Evolutionary conservation across 176 grass and related monocot genomes (phyloP).

Genomic region (Cenchrus purpureus): DNA sequence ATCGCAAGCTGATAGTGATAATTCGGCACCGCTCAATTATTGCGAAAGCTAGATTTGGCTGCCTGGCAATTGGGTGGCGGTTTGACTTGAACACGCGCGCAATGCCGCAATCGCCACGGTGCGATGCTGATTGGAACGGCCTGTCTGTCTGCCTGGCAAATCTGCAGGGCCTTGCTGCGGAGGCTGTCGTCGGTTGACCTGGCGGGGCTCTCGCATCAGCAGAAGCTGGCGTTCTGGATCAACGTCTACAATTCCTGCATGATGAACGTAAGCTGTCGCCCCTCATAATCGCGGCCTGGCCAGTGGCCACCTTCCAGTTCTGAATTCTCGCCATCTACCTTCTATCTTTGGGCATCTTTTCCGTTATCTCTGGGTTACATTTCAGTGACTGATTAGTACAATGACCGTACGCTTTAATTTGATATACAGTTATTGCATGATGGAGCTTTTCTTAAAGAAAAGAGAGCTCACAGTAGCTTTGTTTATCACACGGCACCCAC

Average conservation of each 20-base stretch:
- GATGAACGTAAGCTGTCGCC: conserved; percentile 85
- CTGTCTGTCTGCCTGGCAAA: conserved; percentile 34
- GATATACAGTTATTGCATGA: not conserved
- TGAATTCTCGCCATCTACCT: not conserved
- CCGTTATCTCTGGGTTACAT: conserved; percentile 5
- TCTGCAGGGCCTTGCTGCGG: conserved; percentile 69
- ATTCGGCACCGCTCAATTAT: conserved; percentile 31
- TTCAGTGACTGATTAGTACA: not conserved
- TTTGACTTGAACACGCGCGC: conserved; percentile 30
- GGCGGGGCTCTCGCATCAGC: conserved; percentile 75
- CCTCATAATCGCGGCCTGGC: not conserved
- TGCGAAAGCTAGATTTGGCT: conserved; percentile 45
- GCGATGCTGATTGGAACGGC: conserved; percentile 16
- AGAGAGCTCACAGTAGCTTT: not conserved
- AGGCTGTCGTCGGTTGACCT: conserved; percentile 70
- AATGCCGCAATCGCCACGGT: no score
- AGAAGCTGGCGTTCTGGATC: conserved; percentile 99
- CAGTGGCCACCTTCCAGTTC: not conserved
- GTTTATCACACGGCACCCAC: not conserved
- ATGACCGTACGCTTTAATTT: not conserved
- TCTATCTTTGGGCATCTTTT: not conserved
- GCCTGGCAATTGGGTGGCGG: conserved; percentile 37
- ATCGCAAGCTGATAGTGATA: not conserved
- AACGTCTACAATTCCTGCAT: conserved; percentile 96
- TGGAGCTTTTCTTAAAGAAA: not conserved